Evolutionary conservation across 1,284 basidiomycete species (phyloP), one percentile per base, ranked within the genome.

Genomic region (Ustilago lituana): DNA sequence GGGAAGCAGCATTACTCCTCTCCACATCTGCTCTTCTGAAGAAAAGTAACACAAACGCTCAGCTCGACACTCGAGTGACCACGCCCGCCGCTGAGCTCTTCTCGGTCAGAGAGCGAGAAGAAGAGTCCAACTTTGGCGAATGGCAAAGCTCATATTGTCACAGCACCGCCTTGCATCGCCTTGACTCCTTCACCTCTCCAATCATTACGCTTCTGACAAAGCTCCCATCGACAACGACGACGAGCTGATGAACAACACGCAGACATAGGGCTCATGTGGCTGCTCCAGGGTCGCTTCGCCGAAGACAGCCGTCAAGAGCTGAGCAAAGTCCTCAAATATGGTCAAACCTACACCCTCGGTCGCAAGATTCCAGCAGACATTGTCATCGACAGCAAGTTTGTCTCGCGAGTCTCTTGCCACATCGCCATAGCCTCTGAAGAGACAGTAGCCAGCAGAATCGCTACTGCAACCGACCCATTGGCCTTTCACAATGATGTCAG

Each of bases 361-460:
- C 63, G 75, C 46, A 77, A 75, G 54, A 64, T 62, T 27, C 74
- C 74, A 19, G 74, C 74, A 23, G 68, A 74, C 53, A 66, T 77
- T 20, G 56, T 77, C 58, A 49, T 77, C 32, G 63, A 65, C 14
- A 69, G 66, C 64, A 77, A 77, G 53, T 71, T 66, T 14, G 70
- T 77, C 38, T 67, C 62, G 5, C 63, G 69, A 8, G 50, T 45
- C 6, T 68, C 66, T 8, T 70, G 64, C 24, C 57, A 58, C 44
- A 53, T 77, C 45, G 46, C 49, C 5, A 54, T 74, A 19, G 73
- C 43, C 2, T 48, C 53, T 36, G 47, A 45, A 9, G 56, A 65
- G 27, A 32, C 47, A 6, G 36, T 62, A 17, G 40, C 56, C 14
- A 44, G 35, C 20, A 29, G 24, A 12, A 6, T 47, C 11, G 52